phyloP scores from a whole-genome alignment of 371 early-diverging fungal genomes.

The Apophysomyces variabilis region DNA sequence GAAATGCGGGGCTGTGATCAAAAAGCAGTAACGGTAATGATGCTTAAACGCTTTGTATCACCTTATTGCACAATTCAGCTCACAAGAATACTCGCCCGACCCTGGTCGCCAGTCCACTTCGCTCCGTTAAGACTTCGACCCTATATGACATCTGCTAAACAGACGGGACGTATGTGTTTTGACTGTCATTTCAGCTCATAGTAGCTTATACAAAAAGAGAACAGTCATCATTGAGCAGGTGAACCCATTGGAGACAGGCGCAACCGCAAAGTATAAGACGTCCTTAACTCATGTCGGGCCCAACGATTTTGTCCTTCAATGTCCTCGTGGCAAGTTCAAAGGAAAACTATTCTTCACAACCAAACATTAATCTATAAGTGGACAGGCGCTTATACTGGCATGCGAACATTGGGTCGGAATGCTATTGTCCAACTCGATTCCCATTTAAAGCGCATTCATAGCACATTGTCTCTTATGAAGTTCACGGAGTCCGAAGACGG shows the following conservation, averaged over 20 bases:
- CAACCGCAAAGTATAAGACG: slow-evolving; percentile 23
- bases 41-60: too few species aligned
- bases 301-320: slow-evolving; percentile 40
- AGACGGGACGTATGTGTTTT: neutral
- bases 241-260: slow-evolving; percentile 20
- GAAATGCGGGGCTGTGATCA: too few species aligned
- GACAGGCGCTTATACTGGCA: slow-evolving; percentile 58
- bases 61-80: too few species aligned
- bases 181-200: neutral
- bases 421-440: slow-evolving; percentile 52
- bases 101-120: too few species aligned
- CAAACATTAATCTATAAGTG: neutral
- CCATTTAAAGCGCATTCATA: slow-evolving; percentile 54
- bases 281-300: slow-evolving; percentile 15
- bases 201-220: neutral
- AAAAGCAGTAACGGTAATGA: too few species aligned
- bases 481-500: slow-evolving; percentile 27
- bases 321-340: slow-evolving; percentile 41
- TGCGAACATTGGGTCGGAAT: slow-evolving; percentile 49
- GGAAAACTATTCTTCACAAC: neutral
- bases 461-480: slow-evolving; percentile 48
- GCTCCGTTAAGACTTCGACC: neutral
- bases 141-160: slow-evolving; percentile 5
- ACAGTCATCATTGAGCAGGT: slow-evolving; percentile 42
- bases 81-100: too few species aligned